These are phyloP conservation scores for Linum usitatissimum DNA, from an alignment of 345 rosid species.

Conservation along the genomic window DNA sequence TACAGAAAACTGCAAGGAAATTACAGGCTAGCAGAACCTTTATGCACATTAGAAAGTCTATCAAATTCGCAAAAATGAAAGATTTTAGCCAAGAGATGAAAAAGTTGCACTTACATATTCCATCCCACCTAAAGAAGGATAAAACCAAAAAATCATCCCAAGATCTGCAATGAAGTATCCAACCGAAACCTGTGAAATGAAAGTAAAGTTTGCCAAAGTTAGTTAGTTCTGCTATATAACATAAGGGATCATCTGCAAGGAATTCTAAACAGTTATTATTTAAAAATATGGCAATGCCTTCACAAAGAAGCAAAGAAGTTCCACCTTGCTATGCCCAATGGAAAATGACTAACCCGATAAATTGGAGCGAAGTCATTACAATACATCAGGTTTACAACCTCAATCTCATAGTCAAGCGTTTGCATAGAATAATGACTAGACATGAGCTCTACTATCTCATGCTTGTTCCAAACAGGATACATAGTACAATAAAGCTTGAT, in stretches of 20 bases:
- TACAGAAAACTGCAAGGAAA: not conserved
- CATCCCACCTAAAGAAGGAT: constrained; percentile 78
- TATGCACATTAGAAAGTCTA: not conserved
- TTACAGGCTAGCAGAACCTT: not conserved
- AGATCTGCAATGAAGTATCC: constrained; percentile 82
- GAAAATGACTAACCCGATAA: not conserved
- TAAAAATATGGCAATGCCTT: not conserved
- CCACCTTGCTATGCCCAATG: not conserved
- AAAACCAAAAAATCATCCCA: constrained; percentile 67
- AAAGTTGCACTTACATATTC: constrained; percentile 58
- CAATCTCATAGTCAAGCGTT: not conserved
- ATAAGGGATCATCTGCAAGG: not conserved
- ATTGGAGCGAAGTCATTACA: not conserved
- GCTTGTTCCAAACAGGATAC: not conserved
- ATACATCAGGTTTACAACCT: not conserved
- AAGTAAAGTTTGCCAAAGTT: not conserved
- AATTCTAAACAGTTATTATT: not conserved
- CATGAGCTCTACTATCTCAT: too few species aligned
- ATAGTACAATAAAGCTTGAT: not conserved
- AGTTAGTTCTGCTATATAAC: not conserved
- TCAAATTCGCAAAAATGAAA: not conserved
- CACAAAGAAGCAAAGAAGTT: not conserved
- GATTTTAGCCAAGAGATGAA: not conserved
- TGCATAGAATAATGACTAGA: too few species aligned
- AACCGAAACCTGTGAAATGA: constrained; percentile 55